Percentiles rank a stretch among this genome's conserved stretches.
Evolutionary conservation across 805 yeast species (phyloP).

Genomic region (Candida vartiovaarae): DNA sequence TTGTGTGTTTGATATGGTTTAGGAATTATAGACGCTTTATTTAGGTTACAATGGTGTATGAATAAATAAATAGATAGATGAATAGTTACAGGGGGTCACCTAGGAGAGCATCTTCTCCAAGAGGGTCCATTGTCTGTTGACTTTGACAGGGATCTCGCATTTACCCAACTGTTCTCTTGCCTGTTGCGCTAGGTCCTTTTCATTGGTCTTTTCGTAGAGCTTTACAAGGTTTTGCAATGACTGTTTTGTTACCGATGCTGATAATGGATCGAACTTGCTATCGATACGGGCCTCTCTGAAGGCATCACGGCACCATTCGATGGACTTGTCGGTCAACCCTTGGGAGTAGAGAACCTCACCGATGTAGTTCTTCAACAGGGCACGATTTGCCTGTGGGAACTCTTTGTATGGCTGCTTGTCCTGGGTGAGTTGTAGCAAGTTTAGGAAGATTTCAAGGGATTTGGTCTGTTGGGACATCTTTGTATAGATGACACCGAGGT

Average conservation of each 20-base stretch:
- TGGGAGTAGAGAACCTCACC: slow-evolving; percentile 36
- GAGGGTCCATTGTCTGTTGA: slow-evolving; percentile 1
- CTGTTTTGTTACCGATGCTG: slow-evolving; percentile 33
- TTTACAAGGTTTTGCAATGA: slow-evolving; percentile 27
- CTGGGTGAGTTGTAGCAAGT: slow-evolving; percentile 19
- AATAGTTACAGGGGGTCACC: neutral
- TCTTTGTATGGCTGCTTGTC: neutral
- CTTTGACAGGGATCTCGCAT: slow-evolving; percentile 5
- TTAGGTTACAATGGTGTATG: neutral
- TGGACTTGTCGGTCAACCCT: slow-evolving; percentile 26
- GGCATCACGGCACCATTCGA: slow-evolving; percentile 35
- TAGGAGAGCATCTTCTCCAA: slow-evolving; percentile 6
- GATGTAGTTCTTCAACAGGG: slow-evolving; percentile 34
- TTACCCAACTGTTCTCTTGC: slow-evolving; percentile 7
- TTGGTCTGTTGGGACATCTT: slow-evolving; percentile 11
- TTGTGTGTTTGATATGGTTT: no score
- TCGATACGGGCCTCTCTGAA: slow-evolving; percentile 26
- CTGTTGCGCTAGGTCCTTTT: slow-evolving; percentile 8
- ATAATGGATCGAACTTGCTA: slow-evolving; percentile 27
- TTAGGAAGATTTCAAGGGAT: slow-evolving; percentile 30
- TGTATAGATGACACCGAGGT: slow-evolving; percentile 20
- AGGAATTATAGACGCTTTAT: no score
- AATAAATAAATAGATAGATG: slow-evolving; percentile 1
- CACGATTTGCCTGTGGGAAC: slow-evolving; percentile 9
- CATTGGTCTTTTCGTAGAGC: slow-evolving; percentile 13